A percentile compares a stretch with the other conserved stretches of the same genome.
Conservation (phyloP, 306 rosid species). For the Casuarina equisetifolia region DNA sequence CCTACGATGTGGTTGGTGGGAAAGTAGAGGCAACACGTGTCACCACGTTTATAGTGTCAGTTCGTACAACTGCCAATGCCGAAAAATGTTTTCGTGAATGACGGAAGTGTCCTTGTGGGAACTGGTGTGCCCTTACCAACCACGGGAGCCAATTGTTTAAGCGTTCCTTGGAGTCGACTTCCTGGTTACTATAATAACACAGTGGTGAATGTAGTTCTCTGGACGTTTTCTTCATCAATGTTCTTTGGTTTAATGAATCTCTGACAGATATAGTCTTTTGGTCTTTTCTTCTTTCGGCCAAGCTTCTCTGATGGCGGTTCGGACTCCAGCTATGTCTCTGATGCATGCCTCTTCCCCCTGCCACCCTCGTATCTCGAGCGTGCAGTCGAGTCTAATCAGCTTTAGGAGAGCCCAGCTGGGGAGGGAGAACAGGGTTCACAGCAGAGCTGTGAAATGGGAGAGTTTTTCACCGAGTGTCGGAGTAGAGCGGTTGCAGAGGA, state of each 20-base stretch:
- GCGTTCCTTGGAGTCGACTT: too few relatives aligned
- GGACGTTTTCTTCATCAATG: conserved; percentile 4
- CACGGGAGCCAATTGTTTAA: neutral
- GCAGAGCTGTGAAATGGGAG: conserved; percentile 30
- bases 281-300: neutral
- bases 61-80: neutral
- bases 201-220: conserved; percentile 8
- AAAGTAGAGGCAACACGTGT: neutral
- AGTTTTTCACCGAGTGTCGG: conserved; percentile 3
- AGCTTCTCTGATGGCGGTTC: conserved; percentile 40
- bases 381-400: conserved; percentile 33
- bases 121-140: conserved; percentile 23
- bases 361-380: conserved; percentile 16
- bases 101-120: neutral
- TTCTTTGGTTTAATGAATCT: neutral
- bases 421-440: conserved; percentile 28
- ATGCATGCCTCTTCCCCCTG: conserved; percentile 16
- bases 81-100: neutral
- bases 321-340: conserved; percentile 21
- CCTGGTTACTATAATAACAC: conserved; percentile 1
- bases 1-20: neutral
- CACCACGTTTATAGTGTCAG: conserved; percentile 10
- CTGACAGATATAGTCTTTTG: neutral
- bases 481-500: conserved; percentile 23
- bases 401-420: conserved; percentile 34